Percentiles rank a stretch among this genome's conserved stretches.
These are phyloP conservation scores for Fusarium sp. DNA, from an alignment of 2,329 filamentous ascomycete species.

Conservation along the genomic window DNA sequence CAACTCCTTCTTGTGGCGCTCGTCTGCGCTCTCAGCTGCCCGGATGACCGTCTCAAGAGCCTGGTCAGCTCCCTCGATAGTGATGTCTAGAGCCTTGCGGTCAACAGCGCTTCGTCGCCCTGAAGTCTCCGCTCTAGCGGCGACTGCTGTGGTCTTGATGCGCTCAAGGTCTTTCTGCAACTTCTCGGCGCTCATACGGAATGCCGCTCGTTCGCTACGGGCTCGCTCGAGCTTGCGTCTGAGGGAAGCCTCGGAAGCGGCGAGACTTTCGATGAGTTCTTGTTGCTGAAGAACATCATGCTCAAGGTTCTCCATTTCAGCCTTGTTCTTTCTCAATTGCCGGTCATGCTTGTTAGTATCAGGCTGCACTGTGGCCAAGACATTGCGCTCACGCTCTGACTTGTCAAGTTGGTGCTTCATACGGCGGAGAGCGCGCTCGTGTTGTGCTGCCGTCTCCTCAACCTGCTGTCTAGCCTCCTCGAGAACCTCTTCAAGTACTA, in stretches of 20 bases:
- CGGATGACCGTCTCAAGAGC: conserved; percentile 72
- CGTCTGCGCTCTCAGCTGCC: conserved; percentile 72
- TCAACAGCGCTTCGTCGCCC: conserved; percentile 26
- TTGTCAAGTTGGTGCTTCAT: conserved; percentile 65
- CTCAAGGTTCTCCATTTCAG: conserved; percentile 77
- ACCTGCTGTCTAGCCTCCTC: conserved; percentile 66
- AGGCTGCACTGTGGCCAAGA: conserved; percentile 51
- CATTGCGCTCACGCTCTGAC: conserved; percentile 62
- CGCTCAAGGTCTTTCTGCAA: conserved; percentile 65
- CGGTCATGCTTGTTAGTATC: conserved; percentile 67
- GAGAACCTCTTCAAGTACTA: conserved; percentile 70
- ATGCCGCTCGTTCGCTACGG: conserved; percentile 73
- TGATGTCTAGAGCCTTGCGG: conserved; percentile 48
- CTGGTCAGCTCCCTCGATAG: conserved; percentile 59
- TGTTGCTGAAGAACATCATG: conserved; percentile 79
- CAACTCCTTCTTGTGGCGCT: conserved; percentile 79
- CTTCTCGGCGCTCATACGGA: conserved; percentile 67
- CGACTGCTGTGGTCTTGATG: conserved; percentile 58
- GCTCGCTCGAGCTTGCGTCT: conserved; percentile 77
- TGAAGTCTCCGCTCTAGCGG: conserved; percentile 40
- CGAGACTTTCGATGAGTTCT: conserved; percentile 70
- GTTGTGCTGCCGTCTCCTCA: conserved; percentile 61
- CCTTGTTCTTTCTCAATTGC: conserved; percentile 73
- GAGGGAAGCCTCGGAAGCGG: conserved; percentile 70
- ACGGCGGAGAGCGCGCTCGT: conserved; percentile 59